These are phyloP conservation scores for Psidium guajava DNA, from an alignment of 345 rosid species.

Conservation along the genomic window DNA sequence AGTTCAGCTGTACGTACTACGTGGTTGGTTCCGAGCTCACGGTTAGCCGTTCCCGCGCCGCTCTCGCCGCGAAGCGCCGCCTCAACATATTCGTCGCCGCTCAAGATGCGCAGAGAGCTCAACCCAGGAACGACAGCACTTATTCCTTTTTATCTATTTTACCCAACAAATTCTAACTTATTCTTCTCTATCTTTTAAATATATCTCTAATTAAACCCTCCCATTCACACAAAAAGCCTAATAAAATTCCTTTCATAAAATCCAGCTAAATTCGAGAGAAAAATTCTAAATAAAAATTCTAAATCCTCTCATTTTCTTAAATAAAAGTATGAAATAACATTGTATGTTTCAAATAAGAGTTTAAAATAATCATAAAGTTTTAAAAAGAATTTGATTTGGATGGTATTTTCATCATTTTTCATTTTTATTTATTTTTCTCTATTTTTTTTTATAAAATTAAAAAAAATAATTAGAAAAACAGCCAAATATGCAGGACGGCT, in stretches of 20 bases:
- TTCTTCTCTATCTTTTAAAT: not conserved
- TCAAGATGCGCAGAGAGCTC: not conserved
- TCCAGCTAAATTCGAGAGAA: not conserved
- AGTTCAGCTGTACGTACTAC: not conserved
- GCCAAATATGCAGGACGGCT: no score
- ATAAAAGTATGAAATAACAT: no score
- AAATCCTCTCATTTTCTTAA: no score
- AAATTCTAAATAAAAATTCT: no score
- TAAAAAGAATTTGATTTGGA: no score
- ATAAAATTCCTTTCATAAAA: not conserved
- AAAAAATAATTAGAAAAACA: no score
- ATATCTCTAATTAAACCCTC: not conserved
- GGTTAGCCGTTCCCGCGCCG: not conserved
- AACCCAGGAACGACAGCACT: not conserved
- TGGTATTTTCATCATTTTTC: no score
- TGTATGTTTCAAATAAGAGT: no score
- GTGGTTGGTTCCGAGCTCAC: not conserved
- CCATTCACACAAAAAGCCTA: not conserved
- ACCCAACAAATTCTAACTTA: not conserved
- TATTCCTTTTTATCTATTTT: not conserved
- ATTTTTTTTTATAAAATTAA: no score
- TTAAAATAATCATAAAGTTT: no score
- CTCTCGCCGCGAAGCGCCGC: not conserved
- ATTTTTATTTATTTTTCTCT: no score
- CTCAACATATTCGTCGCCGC: not conserved